Base-by-base conservation (phyloP, 371 early-diverging fungal species). In the Basidiobolus meristosporus region DNA sequence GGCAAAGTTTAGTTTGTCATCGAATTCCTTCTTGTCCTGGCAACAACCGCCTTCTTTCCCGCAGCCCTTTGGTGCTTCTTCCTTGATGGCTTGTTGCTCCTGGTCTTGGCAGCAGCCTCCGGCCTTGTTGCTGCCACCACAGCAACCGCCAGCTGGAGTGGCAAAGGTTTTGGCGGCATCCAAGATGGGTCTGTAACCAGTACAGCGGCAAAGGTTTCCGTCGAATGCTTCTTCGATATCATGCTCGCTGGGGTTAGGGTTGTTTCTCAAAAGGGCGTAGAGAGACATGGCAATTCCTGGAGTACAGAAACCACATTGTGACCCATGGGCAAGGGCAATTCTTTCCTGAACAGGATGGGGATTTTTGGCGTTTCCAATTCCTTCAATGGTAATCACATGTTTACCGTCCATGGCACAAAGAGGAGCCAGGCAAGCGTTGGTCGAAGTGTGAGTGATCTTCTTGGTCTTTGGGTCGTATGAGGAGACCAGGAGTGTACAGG, bases 241-340 rank as follows among this genome's bases (percentile, higher is more conserved):
- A 32, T 60, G 58, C 41, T 70, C 69, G 1, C 60, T 59, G 20
- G 78, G 72, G 4, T 48, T 50, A 6, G 63, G 52, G 45, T 78
- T 76, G 48, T 72, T 77, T 39, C 68, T 58, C 41, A 79, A 53
- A 36, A 73, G 56, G 6, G 74, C 63, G 50, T 79, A 84, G 39
- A 82, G 61, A 18, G 78, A 75, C 82, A 82, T 82, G 46, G 73
- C 82, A 32, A 84, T 77, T 16, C 83, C 83, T 1, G 82, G 80
- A 3, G 82, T 81, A 41, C 82, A 83, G 63, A 82, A 82, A 22
- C 84, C 84, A 48, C 85, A 84, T 54, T 84, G 85, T 16, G 72
- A 73, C 23, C 63, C 71, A 32, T 70, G 68, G 47, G 60, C 41
- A 14, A 63, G 50, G 17, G 72, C 72, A 18, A 71, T 62, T 15